Evolutionary conservation across 1,284 basidiomycete genomes (phyloP).

Genomic region (Amylostereum areolatum): DNA sequence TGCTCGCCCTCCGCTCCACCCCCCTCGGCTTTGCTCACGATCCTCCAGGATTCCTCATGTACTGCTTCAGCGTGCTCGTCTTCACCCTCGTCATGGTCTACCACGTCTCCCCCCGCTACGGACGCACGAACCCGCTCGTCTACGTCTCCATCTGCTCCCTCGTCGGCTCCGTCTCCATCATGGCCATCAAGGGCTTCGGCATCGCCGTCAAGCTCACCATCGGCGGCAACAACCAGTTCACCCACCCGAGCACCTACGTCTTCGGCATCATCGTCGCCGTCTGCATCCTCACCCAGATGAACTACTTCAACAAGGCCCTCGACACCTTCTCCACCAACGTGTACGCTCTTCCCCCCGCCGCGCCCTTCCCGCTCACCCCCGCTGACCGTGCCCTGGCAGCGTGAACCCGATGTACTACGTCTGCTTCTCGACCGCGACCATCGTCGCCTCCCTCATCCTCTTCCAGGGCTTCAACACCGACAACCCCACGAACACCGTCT

Average conservation of each 20-base stretch:
- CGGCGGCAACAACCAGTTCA: conserved; percentile 93
- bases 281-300: conserved; percentile 96
- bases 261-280: conserved; percentile 81
- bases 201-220: conserved; percentile 95
- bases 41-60: conserved; percentile 75
- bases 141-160: conserved; percentile 93
- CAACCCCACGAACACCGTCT: conserved; percentile 75
- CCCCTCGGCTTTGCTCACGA: background rate
- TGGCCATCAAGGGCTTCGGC: conserved; percentile 96
- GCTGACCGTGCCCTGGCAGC: conserved; percentile 29
- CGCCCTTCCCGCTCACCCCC: conserved; percentile 10
- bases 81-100: conserved; percentile 89
- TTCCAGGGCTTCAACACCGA: conserved; percentile 97
- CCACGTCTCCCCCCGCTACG: conserved; percentile 81
- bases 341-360: conserved; percentile 43
- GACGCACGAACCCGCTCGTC: conserved; percentile 83
- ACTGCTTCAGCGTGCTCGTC: conserved; percentile 80
- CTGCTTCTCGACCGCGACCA: conserved; percentile 95
- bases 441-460: conserved; percentile 91
- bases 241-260: conserved; percentile 91
- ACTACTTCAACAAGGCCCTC: conserved; percentile 98
- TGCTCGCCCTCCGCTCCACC: conserved; percentile 9
- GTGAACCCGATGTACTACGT: conserved; percentile 99
- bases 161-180: conserved; percentile 84
- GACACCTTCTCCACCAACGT: conserved; percentile 98